Evolutionary conservation across 208 protist genomes (phyloP), one percentile per base, ranked within the genome.

Genomic region (Crithidia expoeki): DNA sequence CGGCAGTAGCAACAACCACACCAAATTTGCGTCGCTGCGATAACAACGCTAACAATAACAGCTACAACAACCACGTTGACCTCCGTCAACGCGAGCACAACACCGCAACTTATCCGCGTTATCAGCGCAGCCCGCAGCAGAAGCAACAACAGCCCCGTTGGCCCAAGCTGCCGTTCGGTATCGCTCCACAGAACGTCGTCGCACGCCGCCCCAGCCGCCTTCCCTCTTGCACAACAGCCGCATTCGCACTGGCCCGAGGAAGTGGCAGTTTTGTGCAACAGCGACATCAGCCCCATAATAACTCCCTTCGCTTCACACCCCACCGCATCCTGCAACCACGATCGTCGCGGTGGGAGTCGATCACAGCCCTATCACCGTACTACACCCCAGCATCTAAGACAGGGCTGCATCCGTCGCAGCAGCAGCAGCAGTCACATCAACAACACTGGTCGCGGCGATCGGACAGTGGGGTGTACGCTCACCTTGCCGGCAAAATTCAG

Each of bases 281-380:
- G n/a, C 33, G 27, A 21, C 53, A 27, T n/a, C 19, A 16, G 14
- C 33, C 7, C 53, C 4, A 44, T 2, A 17, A 3, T 11, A 30
- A 0, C 5, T 32, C 25, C 23, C 19, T 38, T 38, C 17, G 40
- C n/a, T 19, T 5, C 27, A 51, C 12, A 1, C 27, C 57, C 0
- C 3, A n/a, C 30, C 32, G 32, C 12, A 33, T 23, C 23, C 33
- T 27, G 3, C 49, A 14, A 2, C 46, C 44, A 3, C 61, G 47
- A 9, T 32, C 30, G 34, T 34, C 61, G 30, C 46, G 47, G 21
- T 67, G 61, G 61, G 49, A 67, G 61, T 34, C 42, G 12, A 32
- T 67, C 2, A 6, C 30, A 14, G 61, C 49, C 1, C 61, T 67
- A 27, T 67, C 61, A 0, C 61, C 61, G 25, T 67, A 67, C 47